A percentile compares a stretch with the other conserved stretches of the same genome.
These are phyloP conservation scores for Fusarium circinatum DNA, from an alignment of 2,329 filamentous ascomycete genomes.

Conservation along the genomic window DNA sequence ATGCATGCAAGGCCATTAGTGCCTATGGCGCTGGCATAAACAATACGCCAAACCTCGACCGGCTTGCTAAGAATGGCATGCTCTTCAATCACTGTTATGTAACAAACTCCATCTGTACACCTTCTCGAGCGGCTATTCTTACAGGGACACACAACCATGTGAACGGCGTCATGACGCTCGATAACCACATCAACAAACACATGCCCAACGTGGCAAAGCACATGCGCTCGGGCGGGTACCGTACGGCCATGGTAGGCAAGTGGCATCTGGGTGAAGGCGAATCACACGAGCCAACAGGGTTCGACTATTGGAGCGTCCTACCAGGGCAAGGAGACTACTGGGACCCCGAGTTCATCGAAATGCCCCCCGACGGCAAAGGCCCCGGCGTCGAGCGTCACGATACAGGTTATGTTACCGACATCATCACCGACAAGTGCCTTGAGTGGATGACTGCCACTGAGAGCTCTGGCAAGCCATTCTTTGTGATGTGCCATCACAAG, in stretches of 20 bases:
- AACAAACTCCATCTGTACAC: constrained; percentile 64
- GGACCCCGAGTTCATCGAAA: constrained; percentile 61
- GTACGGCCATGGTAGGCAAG: constrained; percentile 64
- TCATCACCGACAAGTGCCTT: constrained; percentile 62
- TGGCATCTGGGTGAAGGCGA: constrained; percentile 63
- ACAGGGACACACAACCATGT: constrained; percentile 64
- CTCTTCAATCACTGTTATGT: constrained; percentile 64
- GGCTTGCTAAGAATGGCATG: constrained; percentile 61
- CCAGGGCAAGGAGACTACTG: constrained; percentile 64
- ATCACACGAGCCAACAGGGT: constrained; percentile 58
- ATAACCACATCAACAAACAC: constrained; percentile 57
- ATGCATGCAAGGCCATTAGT: constrained; percentile 60
- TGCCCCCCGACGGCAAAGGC: constrained; percentile 31
- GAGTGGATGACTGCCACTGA: constrained; percentile 49
- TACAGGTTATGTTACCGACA: constrained; percentile 61
- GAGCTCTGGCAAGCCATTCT: constrained; percentile 56
- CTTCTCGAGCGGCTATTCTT: constrained; percentile 60
- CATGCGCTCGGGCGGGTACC: constrained; percentile 57
- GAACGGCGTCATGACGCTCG: constrained; percentile 62
- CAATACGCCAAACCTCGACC: constrained; percentile 61
- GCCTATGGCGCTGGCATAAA: constrained; percentile 63
- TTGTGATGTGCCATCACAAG: constrained; percentile 67
- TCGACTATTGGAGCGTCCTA: constrained; percentile 63
- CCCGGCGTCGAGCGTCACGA: constrained; percentile 25
- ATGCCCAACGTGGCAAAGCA: constrained; percentile 63